Conservation (phyloP, 2,329 filamentous ascomycete species). For the Fusarium fracticaudum region DNA sequence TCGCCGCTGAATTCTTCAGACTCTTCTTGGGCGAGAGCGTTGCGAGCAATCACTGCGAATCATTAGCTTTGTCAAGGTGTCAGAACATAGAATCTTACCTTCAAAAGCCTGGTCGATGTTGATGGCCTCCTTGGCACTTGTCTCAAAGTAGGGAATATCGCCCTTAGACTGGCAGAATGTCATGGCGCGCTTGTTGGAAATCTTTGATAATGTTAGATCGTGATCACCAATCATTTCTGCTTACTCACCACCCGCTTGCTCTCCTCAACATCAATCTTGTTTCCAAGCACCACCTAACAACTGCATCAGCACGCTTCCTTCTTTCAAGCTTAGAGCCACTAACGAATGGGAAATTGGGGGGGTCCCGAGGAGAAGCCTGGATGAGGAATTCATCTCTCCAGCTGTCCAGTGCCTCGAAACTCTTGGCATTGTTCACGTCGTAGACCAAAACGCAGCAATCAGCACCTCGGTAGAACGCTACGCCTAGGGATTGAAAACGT, state of each 20-base stretch:
- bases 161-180: slow-evolving; percentile 98
- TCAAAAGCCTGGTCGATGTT: slow-evolving; percentile 90
- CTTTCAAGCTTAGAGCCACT: slow-evolving; percentile 48
- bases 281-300: slow-evolving; percentile 86
- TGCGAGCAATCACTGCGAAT: slow-evolving; percentile 87
- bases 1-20: slow-evolving; percentile 97
- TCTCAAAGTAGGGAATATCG: slow-evolving; percentile 98
- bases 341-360: slow-evolving; percentile 97
- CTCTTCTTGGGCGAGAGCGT: slow-evolving; percentile 95
- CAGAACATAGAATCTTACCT: slow-evolving; percentile 55
- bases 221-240: not conserved
- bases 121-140: slow-evolving; percentile 97
- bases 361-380: slow-evolving; percentile 94
- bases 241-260: slow-evolving; percentile 83
- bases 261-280: slow-evolving; percentile 99
- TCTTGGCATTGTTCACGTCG: slow-evolving; percentile 99
- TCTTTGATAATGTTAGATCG: slow-evolving; percentile 62
- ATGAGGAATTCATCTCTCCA: slow-evolving; percentile 99
- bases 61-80: not conserved
- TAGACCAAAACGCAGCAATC: slow-evolving; percentile 98
- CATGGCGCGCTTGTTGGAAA: slow-evolving; percentile 94
- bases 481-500: slow-evolving; percentile 94
- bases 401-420: slow-evolving; percentile 97
- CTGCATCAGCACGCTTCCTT: slow-evolving; percentile 31
- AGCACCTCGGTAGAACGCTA: slow-evolving; percentile 96